A percentile compares a stretch with the other conserved stretches of the same genome.
Evolutionary conservation across 2,329 filamentous ascomycete genomes (phyloP).

Genomic region (Claviceps arundinis): DNA sequence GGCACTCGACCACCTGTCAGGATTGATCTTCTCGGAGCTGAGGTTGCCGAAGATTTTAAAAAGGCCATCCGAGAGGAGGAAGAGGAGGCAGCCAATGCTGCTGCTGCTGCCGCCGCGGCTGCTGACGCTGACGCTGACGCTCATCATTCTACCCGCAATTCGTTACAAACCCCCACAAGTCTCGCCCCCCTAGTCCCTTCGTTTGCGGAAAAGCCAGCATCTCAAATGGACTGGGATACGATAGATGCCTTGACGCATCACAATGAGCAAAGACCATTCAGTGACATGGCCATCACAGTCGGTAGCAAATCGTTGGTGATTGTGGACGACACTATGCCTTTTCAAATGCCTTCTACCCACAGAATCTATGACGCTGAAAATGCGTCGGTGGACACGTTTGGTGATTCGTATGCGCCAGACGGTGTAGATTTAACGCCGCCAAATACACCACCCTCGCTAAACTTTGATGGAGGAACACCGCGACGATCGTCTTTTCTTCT

Average conservation of each 20-base stretch:
- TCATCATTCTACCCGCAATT: slow-evolving; percentile 13
- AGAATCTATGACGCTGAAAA: slow-evolving; percentile 29
- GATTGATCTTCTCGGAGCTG: slow-evolving; percentile 72
- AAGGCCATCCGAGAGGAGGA: slow-evolving; percentile 60
- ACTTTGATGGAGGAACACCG: slow-evolving; percentile 29
- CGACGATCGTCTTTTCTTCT: slow-evolving; percentile 43
- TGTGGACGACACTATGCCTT: slow-evolving; percentile 52
- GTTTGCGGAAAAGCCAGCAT: slow-evolving; percentile 28
- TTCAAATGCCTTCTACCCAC: slow-evolving; percentile 36
- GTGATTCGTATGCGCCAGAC: slow-evolving; percentile 35
- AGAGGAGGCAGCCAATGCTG: background rate
- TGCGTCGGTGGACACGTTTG: slow-evolving; percentile 38
- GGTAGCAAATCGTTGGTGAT: slow-evolving; percentile 90
- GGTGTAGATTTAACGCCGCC: slow-evolving; percentile 46
- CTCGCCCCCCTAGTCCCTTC: slow-evolving; percentile 15
- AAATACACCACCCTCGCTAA: slow-evolving; percentile 41
- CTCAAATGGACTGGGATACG: slow-evolving; percentile 26
- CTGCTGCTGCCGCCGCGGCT: slow-evolving; percentile 22
- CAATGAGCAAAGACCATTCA: slow-evolving; percentile 28
- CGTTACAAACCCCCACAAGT: slow-evolving; percentile 11
- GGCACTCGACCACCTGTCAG: slow-evolving; percentile 43
- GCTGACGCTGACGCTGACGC: slow-evolving; percentile 9
- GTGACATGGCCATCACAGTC: slow-evolving; percentile 50
- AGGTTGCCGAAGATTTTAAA: slow-evolving; percentile 66
- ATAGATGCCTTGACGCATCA: slow-evolving; percentile 22